Percentiles rank a stretch among this genome's conserved stretches.
Conservation (phyloP, 257 asterid genomes). For the Penstemon newberryi region DNA sequence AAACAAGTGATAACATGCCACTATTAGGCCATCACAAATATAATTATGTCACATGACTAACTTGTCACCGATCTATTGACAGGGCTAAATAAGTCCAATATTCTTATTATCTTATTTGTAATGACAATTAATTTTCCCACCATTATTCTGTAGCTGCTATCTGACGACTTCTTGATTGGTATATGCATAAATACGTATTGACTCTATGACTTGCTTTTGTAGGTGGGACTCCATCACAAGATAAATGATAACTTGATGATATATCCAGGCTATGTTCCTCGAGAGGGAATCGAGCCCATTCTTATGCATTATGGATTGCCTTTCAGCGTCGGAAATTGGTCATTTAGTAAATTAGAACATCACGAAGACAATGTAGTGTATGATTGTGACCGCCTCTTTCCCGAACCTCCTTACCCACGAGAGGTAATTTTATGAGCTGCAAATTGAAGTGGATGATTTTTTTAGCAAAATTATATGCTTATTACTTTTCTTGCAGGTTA, state of each 20-base stretch:
- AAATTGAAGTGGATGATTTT: conserved; percentile 16
- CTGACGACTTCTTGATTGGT: background rate
- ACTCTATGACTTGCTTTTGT: conserved; percentile 35
- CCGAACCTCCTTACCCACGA: conserved; percentile 96
- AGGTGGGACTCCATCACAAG: conserved; percentile 97
- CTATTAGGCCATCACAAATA: too few species aligned
- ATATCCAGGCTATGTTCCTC: conserved; percentile 92
- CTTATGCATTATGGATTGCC: conserved; percentile 97
- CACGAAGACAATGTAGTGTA: conserved; percentile 87
- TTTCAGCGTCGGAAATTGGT: conserved; percentile 88
- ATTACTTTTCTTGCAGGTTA: conserved; percentile 47
- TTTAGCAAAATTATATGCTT: background rate
- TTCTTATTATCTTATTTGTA: too few species aligned
- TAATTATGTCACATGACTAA: too few species aligned
- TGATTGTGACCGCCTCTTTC: conserved; percentile 87
- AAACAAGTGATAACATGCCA: too few species aligned
- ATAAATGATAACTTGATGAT: conserved; percentile 88
- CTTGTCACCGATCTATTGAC: too few species aligned
- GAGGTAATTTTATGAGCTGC: conserved; percentile 55
- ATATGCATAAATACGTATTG: conserved; percentile 12
- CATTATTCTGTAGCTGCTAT: too few species aligned
- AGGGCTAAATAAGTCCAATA: too few species aligned
- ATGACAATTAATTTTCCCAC: too few species aligned
- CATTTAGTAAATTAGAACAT: conserved; percentile 81
- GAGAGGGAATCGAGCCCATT: conserved; percentile 87